These are phyloP conservation scores for Coemansia sp. DNA, from an alignment of 371 early-diverging fungal species.

Conservation along the genomic window DNA sequence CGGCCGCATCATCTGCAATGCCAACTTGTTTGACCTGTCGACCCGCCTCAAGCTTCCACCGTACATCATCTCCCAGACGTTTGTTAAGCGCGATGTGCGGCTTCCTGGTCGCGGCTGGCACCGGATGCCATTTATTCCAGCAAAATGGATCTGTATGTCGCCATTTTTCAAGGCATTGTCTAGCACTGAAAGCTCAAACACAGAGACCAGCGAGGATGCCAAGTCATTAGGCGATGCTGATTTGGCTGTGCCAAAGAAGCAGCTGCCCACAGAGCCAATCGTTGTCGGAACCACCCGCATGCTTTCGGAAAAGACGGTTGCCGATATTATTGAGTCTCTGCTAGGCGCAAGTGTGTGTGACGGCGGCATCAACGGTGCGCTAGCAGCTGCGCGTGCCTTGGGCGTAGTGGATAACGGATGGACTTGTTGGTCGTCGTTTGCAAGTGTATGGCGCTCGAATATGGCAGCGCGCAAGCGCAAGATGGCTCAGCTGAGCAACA, in stretches of 20 bases:
- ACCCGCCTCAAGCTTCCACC: constrained; percentile 54
- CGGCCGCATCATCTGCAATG: constrained; percentile 74
- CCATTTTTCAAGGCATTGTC: background rate
- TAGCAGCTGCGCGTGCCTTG: constrained; percentile 46
- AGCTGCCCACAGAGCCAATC: background rate
- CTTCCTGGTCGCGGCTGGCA: constrained; percentile 40
- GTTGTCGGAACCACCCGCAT: background rate
- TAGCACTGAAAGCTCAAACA: background rate
- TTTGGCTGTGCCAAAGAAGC: background rate
- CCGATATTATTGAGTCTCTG: constrained; percentile 88
- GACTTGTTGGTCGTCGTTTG: constrained; percentile 34
- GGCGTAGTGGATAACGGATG: constrained; percentile 27
- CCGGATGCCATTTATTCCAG: constrained; percentile 20
- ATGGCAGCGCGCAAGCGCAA: constrained; percentile 7
- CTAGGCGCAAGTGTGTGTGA: constrained; percentile 76
- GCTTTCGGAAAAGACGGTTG: constrained; percentile 79
- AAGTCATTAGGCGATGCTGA: no score
- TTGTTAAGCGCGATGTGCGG: constrained; percentile 28
- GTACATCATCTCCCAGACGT: constrained; percentile 50
- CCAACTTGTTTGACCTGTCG: constrained; percentile 63
- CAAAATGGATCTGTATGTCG: constrained; percentile 21
- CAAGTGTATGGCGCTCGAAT: constrained; percentile 13
- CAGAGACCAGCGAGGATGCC: background rate
- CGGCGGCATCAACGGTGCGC: constrained; percentile 63
- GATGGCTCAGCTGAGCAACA: constrained; percentile 4